Base-by-base conservation (phyloP, 176 grass and related monocot species). In the Eragrostis nindensis region DNA sequence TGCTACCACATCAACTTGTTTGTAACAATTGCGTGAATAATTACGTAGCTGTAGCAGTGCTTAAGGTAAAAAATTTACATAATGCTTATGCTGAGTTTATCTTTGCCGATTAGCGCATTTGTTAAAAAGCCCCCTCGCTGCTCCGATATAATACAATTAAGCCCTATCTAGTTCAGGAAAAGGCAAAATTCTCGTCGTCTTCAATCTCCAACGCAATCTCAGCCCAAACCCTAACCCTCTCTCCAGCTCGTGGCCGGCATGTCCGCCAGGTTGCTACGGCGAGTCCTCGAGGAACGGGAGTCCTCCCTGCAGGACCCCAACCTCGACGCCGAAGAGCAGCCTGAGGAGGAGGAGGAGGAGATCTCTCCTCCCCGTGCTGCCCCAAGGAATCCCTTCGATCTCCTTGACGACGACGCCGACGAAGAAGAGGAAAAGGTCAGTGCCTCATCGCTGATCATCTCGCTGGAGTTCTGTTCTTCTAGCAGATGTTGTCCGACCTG, bases 241-340 rank as follows among this genome's bases (percentile, higher is more conserved):
- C 38, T 32, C 16, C 18, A 17, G 56, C 71, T 62, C 66, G 47
- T 27, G 43, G 39, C 48, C 62, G 69, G 67, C 68, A 98, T 98
- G 95, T 98, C 95, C 17, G 90, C 73, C 44, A 87, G 92, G 53
- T 62, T 92, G 71, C 83, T 98, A 78, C 86, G 87, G 26, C 80
- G 92, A 68, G 92, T 92, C 52, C 95, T 98, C 77, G 87, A 92
- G 85, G 92, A 92, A 81, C 59, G 70, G 64, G 89, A 97, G 59
- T 75, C 88, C 46, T 56, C 90, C 60, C 75, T 83, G 39, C 83
- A 62, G 57, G 71, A 88, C 25, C 70, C 87, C 7, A 62, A 71
- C 38, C 10, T 80, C 42, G 78, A 73, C 53, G 84, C 44, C 18
- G 83, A 21, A 22, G 87, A 78, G 21, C 84, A 80, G 50, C 71